Evolutionary conservation across 208 protist genomes (phyloP), one percentile per base, ranked within the genome.

Genomic region (Crithidia fasciculata): DNA sequence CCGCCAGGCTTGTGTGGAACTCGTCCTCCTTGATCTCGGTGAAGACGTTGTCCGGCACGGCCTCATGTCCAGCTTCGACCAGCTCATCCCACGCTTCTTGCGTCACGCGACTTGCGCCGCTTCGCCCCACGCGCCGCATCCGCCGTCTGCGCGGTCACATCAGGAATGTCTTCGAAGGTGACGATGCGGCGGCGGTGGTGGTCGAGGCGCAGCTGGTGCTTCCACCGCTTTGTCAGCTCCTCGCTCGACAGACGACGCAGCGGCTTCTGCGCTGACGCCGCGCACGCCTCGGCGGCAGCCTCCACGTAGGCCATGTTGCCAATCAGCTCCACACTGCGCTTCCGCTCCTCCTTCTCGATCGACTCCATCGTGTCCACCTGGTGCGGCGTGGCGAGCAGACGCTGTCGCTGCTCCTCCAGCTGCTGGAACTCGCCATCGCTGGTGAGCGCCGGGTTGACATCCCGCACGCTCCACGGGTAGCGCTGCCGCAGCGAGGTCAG

Each of bases 291-390:
- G 28, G 39, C 63, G 0, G 83, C 78, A 2, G 65, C 72, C 18
- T 52, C 63, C 44, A 90, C 84, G 67, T 89, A 82, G 19, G 71
- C 47, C 8, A 59, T 59, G 70, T 90, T 82, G 12, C 73, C 63
- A 18, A 93, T 55, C 19, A 90, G 76, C 64, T 89, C 86, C 15
- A 91, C 78, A 56, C 81, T 86, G 43, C 81, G 85, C 61, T 85
- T 84, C 50, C 55, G 81, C 54, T 87, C 56, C 67, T 88, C 76
- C 53, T 69, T 65, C 70, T 90, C 83, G 28, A 91, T 66, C 28
- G 83, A 83, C 43, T 87, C 76, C 47, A 91, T 76, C 15, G 76
- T 41, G 39, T 82, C 77, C 15, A 59, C 10, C 50, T 87, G 71
- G 47, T 74, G 55, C 40, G 63, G 69, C n/a, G 44, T 47, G 19